phyloP scores from a whole-genome alignment of 257 asterid species.

The Nicotiana sylvestris region DNA sequence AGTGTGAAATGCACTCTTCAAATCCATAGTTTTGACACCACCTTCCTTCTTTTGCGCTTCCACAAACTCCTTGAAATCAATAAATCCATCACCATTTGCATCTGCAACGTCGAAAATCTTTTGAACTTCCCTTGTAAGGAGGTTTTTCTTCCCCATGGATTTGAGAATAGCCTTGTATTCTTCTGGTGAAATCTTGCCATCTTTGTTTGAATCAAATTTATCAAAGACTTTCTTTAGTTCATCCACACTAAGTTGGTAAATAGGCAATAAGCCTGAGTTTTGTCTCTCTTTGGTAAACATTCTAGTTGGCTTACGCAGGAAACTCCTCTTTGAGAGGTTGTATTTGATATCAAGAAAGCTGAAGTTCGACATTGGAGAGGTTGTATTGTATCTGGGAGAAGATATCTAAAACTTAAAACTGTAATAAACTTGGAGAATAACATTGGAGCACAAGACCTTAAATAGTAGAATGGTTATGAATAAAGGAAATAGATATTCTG shows the following conservation, averaged over 20 bases:
- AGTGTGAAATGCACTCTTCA: constrained; percentile 60
- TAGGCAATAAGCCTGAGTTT: constrained; percentile 36
- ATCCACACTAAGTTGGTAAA: constrained; percentile 42
- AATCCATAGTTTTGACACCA: constrained; percentile 52
- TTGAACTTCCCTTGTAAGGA: constrained; percentile 50
- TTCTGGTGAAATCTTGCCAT: constrained; percentile 76
- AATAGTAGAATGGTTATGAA: constrained; percentile 13
- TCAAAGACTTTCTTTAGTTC: constrained; percentile 67
- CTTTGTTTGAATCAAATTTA: constrained; percentile 65
- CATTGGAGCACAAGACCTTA: constrained; percentile 7
- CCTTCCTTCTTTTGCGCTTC: constrained; percentile 78
- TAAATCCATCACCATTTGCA: constrained; percentile 73
- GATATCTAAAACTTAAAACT: background rate
- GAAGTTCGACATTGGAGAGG: constrained; percentile 32
- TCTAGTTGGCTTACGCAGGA: constrained; percentile 61
- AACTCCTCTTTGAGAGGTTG: constrained; percentile 53
- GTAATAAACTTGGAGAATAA: background rate
- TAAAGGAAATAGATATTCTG: background rate
- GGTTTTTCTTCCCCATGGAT: constrained; percentile 52
- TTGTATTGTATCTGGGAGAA: background rate
- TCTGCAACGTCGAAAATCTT: constrained; percentile 81
- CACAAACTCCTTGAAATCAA: constrained; percentile 76
- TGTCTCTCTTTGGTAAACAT: constrained; percentile 48
- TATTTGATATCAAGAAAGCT: constrained; percentile 70
- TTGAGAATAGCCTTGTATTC: constrained; percentile 67